A percentile compares a stretch with the other conserved stretches of the same genome.
Evolutionary conservation across 257 asterid genomes (phyloP).

Genomic region (Thymus mandschuricus): DNA sequence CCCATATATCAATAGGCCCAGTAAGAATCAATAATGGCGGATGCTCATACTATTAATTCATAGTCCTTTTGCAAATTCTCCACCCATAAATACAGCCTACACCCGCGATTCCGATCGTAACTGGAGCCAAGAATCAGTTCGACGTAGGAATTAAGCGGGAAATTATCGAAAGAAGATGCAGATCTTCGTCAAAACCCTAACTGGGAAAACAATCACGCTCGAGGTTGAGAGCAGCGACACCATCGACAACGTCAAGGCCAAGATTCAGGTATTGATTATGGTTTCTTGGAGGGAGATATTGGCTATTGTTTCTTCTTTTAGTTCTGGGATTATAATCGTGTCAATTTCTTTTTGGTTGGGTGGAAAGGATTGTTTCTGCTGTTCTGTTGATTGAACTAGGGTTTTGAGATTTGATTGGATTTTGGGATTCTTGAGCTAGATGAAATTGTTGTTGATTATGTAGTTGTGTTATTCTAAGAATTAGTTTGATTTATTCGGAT

Average conservation of each 20-base stretch:
- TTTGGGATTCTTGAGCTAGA: background rate
- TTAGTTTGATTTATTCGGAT: background rate
- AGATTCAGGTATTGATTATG: slow-evolving; percentile 65
- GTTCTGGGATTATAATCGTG: background rate
- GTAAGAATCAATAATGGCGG: slow-evolving; percentile 22
- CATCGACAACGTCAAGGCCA: slow-evolving; percentile 79
- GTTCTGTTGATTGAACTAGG: slow-evolving; percentile 29
- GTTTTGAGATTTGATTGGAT: slow-evolving; percentile 21
- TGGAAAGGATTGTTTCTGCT: background rate
- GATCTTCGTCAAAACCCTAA: slow-evolving; percentile 88
- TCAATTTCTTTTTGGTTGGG: background rate
- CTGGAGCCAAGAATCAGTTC: slow-evolving; percentile 21
- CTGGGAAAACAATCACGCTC: slow-evolving; percentile 80
- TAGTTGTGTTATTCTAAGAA: slow-evolving; percentile 2
- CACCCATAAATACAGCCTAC: slow-evolving; percentile 28
- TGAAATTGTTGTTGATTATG: background rate
- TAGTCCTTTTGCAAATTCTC: background rate
- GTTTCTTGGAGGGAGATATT: background rate
- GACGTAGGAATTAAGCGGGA: slow-evolving; percentile 28
- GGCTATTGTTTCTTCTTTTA: background rate
- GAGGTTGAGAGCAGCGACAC: slow-evolving; percentile 87
- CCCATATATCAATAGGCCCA: slow-evolving; percentile 34
- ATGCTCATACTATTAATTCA: background rate
- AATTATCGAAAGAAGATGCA: slow-evolving; percentile 48
- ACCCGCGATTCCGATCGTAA: background rate